Evolutionary conservation across 192 early-diverging fungal species (phyloP), one percentile per base, ranked within the genome.

Genomic region (Mortierella hygrophila): DNA sequence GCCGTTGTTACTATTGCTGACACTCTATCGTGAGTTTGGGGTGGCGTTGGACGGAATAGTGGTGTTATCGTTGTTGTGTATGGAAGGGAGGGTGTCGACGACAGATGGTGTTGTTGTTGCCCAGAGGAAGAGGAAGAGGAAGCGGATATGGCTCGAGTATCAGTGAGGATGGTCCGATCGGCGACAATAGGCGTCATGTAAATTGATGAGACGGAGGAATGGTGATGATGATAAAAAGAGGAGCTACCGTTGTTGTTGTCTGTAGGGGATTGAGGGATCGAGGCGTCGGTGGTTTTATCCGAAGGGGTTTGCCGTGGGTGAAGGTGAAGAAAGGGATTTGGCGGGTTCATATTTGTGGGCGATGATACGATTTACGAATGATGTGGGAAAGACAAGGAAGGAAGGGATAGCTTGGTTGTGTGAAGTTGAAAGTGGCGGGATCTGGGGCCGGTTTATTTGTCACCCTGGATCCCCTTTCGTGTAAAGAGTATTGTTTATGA

Each of bases 31-130:
- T 71, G 23, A 1, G 40, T 38, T 44, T 23, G 70, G 42, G 29
- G 41, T 71, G 70, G 41, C 41, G 70, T 41, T 42, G 60, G 60
- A 29, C 60, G 60, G 29, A 65, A 65, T 26, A 65, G 11, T 65
- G 60, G 60, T 65, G 60, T 65, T 32, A 65, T 65, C 16, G 60
- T 65, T 65, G 60, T 65, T 65, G 60, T 65, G 26, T 32, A 65
- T 2, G 60, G 60, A 23, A 65, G 60, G 26, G 60, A 65, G 9
- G 60, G 60, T 65, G 60, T 65, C n/a, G 60, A 65, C 7, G 60
- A 15, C 5, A 5, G 49, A 13, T 29, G 55, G n/a, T 60, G 13
- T 65, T 65, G 60, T 65, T 65, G 60, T 32, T 65, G 60, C 11
- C 32, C 60, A 29, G 29, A 65, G n/a, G n/a, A 57, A 26, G 29